A percentile compares a stretch with the other conserved stretches of the same genome.
These are phyloP conservation scores for Tetratostichococcus sp. DNA, from an alignment of 139 green algal species.

Conservation along the genomic window DNA sequence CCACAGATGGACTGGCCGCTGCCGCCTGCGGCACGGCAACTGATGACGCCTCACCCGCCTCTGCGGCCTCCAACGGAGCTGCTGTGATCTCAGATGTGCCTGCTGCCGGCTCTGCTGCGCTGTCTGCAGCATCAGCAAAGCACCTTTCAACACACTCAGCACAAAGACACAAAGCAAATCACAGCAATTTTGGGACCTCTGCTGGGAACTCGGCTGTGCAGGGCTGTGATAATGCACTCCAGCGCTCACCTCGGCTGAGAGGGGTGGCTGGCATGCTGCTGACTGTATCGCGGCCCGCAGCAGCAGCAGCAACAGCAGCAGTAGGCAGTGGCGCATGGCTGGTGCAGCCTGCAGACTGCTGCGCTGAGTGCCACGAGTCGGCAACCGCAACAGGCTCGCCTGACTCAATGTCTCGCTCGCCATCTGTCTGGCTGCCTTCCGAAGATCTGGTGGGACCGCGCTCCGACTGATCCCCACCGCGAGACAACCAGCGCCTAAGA, in stretches of 20 bases:
- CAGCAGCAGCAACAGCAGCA: too few species aligned
- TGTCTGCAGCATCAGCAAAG: not conserved
- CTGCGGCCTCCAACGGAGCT: too few species aligned
- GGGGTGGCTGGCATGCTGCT: not conserved
- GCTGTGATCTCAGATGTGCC: not conserved
- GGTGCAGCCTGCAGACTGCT: too few species aligned
- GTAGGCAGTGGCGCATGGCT: too few species aligned
- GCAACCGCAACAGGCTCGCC: too few species aligned
- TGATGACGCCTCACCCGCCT: not conserved
- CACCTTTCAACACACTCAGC: too few species aligned
- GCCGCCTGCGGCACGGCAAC: not conserved
- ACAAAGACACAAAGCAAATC: too few species aligned
- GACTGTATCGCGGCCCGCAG: not conserved
- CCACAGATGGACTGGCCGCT: not conserved
- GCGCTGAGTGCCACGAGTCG: too few species aligned
- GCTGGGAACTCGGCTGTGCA: too few species aligned
- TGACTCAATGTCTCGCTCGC: not conserved
- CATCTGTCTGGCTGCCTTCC: not conserved
- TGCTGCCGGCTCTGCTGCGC: not conserved
- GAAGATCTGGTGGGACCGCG: not conserved
- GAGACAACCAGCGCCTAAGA: not conserved
- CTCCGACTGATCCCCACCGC: not conserved
- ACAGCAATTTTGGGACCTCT: too few species aligned
- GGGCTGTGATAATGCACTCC: too few species aligned
- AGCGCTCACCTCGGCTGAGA: not conserved